Conservation (phyloP, 768 basidiomycete genomes). For the Cystofilobasidium capitatum region DNA sequence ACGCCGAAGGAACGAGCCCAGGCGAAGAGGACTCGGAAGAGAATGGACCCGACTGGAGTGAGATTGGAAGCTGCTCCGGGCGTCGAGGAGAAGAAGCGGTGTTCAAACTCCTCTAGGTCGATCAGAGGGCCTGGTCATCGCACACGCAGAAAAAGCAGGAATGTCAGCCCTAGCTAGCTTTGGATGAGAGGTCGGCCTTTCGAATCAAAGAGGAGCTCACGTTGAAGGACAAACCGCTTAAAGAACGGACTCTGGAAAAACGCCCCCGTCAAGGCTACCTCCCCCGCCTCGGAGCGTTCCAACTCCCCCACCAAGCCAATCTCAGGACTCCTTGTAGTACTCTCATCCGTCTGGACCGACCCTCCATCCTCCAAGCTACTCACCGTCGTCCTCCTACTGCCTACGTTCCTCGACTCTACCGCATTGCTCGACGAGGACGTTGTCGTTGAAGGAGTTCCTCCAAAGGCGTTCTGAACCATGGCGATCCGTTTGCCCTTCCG, state of each 20-base stretch:
- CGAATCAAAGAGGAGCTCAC: conserved; percentile 44
- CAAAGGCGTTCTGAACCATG: conserved; percentile 34
- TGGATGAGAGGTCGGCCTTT: background rate
- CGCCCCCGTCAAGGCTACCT: conserved; percentile 62
- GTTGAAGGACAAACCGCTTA: conserved; percentile 70
- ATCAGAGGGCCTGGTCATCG: conserved; percentile 69
- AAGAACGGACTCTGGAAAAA: conserved; percentile 84
- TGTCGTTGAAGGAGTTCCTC: conserved; percentile 30
- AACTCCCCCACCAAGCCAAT: conserved; percentile 38
- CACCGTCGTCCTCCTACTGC: background rate
- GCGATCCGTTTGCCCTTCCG: conserved; percentile 36
- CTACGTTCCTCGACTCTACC: conserved; percentile 8
- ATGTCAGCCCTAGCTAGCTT: background rate
- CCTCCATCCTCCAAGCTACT: background rate
- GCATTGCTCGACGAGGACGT: conserved; percentile 22
- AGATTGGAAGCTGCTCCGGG: conserved; percentile 50
- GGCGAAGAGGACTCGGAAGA: conserved; percentile 68
- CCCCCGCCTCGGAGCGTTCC: conserved; percentile 39
- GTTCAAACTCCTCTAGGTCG: conserved; percentile 66
- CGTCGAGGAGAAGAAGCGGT: conserved; percentile 45
- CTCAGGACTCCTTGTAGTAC: conserved; percentile 46
- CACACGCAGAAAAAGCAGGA: background rate
- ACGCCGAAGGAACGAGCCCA: conserved; percentile 88
- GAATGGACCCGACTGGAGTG: conserved; percentile 61
- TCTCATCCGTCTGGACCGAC: conserved; percentile 7